Conservation (phyloP, 2,329 filamentous ascomycete genomes). For the Pleomassaria siparia region DNA sequence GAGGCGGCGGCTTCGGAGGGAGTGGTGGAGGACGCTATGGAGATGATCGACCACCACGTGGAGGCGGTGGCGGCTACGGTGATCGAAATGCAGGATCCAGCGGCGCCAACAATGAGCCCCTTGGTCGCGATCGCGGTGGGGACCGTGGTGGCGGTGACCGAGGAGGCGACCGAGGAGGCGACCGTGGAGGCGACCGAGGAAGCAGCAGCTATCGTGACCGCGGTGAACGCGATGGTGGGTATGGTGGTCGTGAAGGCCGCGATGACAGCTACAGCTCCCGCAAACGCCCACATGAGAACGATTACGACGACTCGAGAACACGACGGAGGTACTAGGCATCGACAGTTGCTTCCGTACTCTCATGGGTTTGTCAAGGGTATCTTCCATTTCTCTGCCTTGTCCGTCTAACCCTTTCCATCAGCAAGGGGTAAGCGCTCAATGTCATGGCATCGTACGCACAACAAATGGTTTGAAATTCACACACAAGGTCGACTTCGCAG, state of each 20-base stretch:
- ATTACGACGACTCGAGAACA: conserved; percentile 73
- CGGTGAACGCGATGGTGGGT: conserved; percentile 46
- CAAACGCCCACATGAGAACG: conserved; percentile 69
- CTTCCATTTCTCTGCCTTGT: conserved; percentile 33
- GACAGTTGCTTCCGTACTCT: conserved; percentile 18
- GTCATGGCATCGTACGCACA: conserved; percentile 1
- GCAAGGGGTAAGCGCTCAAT: conserved; percentile 38
- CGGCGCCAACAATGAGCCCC: conserved; percentile 82
- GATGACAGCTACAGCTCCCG: conserved; percentile 53
- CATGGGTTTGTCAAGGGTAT: conserved; percentile 44
- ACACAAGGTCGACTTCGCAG: neutral
- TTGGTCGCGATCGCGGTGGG: conserved; percentile 57
- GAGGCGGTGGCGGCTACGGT: conserved; percentile 13
- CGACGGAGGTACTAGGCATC: conserved; percentile 59
- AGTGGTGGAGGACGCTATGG: conserved; percentile 36
- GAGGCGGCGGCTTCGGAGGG: conserved; percentile 41
- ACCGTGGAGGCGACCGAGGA: neutral
- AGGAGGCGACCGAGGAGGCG: conserved; percentile 16
- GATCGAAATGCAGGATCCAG: conserved; percentile 51
- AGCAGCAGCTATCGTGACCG: conserved; percentile 28
- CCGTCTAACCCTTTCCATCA: conserved; percentile 31
- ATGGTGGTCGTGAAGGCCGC: conserved; percentile 27
- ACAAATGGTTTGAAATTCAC: neutral
- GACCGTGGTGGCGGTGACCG: conserved; percentile 44
- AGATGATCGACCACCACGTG: conserved; percentile 15